These are phyloP conservation scores for Ophiocordyceps camponoti-leonardi DNA, from an alignment of 2,329 filamentous ascomycete genomes.

Conservation along the genomic window DNA sequence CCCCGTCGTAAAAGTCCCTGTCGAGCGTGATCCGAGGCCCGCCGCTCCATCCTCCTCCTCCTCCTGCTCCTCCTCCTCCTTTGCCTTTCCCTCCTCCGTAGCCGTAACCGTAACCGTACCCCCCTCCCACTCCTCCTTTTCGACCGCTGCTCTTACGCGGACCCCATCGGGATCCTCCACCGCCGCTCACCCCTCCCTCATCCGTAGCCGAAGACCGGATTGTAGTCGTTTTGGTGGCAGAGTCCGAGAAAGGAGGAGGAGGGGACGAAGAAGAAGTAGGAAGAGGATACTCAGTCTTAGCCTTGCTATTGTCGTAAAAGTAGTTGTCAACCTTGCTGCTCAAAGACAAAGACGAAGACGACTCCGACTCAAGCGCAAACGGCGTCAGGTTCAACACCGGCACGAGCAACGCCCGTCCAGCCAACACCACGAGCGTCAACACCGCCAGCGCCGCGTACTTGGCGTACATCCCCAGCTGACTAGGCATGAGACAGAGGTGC, in stretches of 20 bases:
- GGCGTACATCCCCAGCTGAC: conserved; percentile 72
- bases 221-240: neutral
- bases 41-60: too few relatives aligned
- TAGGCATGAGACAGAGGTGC: conserved; percentile 77
- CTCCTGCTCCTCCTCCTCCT: too few relatives aligned
- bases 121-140: too few relatives aligned
- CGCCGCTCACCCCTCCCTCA: too few relatives aligned
- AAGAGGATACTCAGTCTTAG: conserved; percentile 27
- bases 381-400: conserved; percentile 34
- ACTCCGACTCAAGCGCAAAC: conserved; percentile 37
- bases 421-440: conserved; percentile 30
- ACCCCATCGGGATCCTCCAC: conserved; percentile 4
- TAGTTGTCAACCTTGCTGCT: too few relatives aligned
- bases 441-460: conserved; percentile 52
- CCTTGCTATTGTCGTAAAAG: conserved; percentile 22
- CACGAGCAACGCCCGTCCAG: conserved; percentile 37
- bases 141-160: conserved; percentile 9
- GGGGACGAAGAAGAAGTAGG: too few relatives aligned
- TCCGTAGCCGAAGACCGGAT: neutral
- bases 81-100: conserved; percentile 18
- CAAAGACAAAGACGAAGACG: conserved; percentile 6
- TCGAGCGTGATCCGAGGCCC: conserved; percentile 38
- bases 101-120: conserved; percentile 22
- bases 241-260: too few relatives aligned
- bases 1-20: conserved; percentile 26